These are phyloP conservation scores for Skeletonema costatum DNA, from an alignment of 108 stramenopile species.

Conservation along the genomic window DNA sequence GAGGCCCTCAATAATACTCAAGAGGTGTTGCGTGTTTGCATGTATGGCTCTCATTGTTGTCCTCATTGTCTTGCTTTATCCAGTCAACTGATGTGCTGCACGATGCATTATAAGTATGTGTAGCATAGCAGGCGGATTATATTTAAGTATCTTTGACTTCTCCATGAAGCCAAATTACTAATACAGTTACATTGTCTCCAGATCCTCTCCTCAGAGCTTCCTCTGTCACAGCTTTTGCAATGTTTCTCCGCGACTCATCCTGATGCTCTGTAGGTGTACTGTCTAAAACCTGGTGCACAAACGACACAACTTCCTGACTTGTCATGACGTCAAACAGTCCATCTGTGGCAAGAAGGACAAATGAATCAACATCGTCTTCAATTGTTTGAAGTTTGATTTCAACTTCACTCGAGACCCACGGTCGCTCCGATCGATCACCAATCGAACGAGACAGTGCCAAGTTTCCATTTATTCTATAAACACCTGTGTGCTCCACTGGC, in stretches of 20 bases:
- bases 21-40: no score
- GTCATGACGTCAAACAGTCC: constrained; percentile 94
- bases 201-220: constrained; percentile 76
- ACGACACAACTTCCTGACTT: constrained; percentile 76
- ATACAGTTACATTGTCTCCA: constrained; percentile 75
- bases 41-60: no score
- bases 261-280: constrained; percentile 8
- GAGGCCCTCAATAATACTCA: no score
- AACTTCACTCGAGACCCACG: constrained; percentile 79
- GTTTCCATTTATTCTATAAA: constrained; percentile 95
- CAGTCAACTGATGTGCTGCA: no score
- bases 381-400: constrained; percentile 69
- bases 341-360: constrained; percentile 77
- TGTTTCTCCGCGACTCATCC: constrained; percentile 20
- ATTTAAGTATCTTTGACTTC: background rate
- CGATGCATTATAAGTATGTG: no score
- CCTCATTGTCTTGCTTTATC: no score
- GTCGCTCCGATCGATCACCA: constrained; percentile 92
- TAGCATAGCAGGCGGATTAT: background rate
- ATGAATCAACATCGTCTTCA: constrained; percentile 52
- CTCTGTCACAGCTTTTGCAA: constrained; percentile 58
- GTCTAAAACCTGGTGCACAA: constrained; percentile 54
- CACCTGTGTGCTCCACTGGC: constrained; percentile 72
- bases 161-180: constrained; percentile 73
- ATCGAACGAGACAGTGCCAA: constrained; percentile 92